These are phyloP conservation scores for Amniculicola lignicola DNA, from an alignment of 495 filamentous ascomycete species.

Conservation along the genomic window DNA sequence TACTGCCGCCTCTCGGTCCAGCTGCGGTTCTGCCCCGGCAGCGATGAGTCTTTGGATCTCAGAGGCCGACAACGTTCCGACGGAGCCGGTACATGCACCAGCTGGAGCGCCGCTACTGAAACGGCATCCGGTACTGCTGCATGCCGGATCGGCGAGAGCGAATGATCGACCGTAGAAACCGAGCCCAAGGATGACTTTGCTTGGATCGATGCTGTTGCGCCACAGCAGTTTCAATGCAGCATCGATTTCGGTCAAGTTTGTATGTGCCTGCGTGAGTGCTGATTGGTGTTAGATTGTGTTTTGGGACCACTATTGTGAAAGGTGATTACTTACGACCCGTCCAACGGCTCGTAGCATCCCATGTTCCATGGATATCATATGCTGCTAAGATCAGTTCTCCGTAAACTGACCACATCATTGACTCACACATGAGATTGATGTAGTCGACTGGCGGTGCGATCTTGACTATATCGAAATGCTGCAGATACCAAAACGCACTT, in stretches of 20 bases:
- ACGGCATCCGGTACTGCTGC: slow-evolving; percentile 35
- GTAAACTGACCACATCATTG: not conserved
- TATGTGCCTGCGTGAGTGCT: slow-evolving; percentile 49
- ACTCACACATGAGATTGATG: slow-evolving; percentile 18
- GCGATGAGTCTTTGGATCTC: slow-evolving; percentile 17
- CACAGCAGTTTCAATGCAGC: slow-evolving; percentile 50
- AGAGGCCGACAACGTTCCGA: not conserved
- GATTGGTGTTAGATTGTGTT: too few relatives aligned
- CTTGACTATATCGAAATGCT: slow-evolving; percentile 6
- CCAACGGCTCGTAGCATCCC: slow-evolving; percentile 9
- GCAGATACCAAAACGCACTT: slow-evolving; percentile 15
- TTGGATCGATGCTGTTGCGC: slow-evolving; percentile 47
- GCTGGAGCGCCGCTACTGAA: slow-evolving; percentile 24
- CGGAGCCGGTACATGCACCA: slow-evolving; percentile 6
- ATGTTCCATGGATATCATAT: slow-evolving; percentile 19
- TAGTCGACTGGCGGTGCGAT: not conserved
- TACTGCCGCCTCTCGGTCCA: slow-evolving; percentile 33
- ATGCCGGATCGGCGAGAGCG: slow-evolving; percentile 35
- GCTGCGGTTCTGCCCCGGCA: not conserved
- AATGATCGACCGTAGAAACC: slow-evolving; percentile 55
- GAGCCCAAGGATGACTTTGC: slow-evolving; percentile 48
- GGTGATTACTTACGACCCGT: slow-evolving; percentile 41
- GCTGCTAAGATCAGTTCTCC: not conserved
- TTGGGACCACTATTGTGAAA: too few relatives aligned
- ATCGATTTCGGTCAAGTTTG: slow-evolving; percentile 59